Base-by-base conservation (phyloP, 148 eudicot species). In the Diospyros lotus region DNA sequence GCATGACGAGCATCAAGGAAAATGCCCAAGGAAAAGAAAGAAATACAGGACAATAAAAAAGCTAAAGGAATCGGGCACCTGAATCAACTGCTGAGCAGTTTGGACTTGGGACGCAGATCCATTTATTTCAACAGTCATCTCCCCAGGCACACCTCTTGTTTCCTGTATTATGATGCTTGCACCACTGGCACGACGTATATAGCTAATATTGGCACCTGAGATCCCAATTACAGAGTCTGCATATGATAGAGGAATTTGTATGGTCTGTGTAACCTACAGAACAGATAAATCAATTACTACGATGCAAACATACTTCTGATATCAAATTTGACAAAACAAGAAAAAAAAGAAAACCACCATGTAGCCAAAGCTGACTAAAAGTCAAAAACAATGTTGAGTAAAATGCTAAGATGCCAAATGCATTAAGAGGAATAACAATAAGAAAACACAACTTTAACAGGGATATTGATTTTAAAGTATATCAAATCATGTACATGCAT, bases 61-160 rank as follows among this genome's bases (percentile, higher is more conserved):
- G 48, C 43, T 2, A 46, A 73, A 40, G 6, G 42, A 12, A 61
- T 54, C 64, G 11, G 18, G 15, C n/a, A 80, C 86, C 86, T 84
- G 86, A 61, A 84, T 80, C 75, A 80, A 72, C 73, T 84, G 86
- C 40, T 84, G 86, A 54, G 86, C 86, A n/a, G 86, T 71, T 73
- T 85, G 88, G 70, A 85, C 85, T 80, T 85, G 83, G 43, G 88
- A 85, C 50, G 85, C 85, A 12, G 88, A 82, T 60, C 88, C 88
- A 80, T 75, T 80, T 17, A 85, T 82, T 60, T 85, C 85, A 43
- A 85, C 85, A 68, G 85, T 85, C 85, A 85, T 85, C 79, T 85
- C 88, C 39, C 69, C 83, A 67, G 85, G 88, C 67, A 77, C 74
- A 42, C 85, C 88, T 53, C 78, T 82, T 8, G 85, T 75, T 77